These are phyloP conservation scores for Fomitopsis palustris DNA, from an alignment of 1,284 basidiomycete species.

Conservation along the genomic window DNA sequence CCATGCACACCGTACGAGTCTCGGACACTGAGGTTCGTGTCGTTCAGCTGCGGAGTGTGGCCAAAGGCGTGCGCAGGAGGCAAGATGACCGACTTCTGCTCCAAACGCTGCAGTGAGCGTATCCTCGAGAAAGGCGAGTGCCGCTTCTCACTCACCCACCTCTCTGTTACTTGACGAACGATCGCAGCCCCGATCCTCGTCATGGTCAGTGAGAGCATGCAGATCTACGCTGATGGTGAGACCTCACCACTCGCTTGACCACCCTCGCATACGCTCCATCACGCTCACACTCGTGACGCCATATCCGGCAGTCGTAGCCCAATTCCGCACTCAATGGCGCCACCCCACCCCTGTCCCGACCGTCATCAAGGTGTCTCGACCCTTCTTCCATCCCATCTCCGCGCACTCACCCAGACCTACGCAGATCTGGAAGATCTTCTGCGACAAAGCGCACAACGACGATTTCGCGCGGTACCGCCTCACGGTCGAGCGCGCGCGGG, in stretches of 20 bases:
- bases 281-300: not conserved
- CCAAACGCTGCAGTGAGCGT: not conserved
- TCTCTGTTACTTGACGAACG: not conserved
- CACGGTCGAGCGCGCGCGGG: slow-evolving; percentile 3
- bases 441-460: not conserved
- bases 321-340: not conserved
- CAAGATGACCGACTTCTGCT: not conserved
- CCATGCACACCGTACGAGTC: no score
- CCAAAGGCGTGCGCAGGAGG: not conserved
- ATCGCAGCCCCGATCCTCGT: not conserved
- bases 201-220: not conserved
- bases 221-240: not conserved
- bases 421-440: not conserved
- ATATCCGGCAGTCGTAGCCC: not conserved
- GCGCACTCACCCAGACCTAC: no score
- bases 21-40: no score
- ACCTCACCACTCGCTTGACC: no score
- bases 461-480: not conserved
- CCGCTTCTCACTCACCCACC: not conserved
- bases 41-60: not conserved
- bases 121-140: not conserved
- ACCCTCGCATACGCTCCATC: not conserved
- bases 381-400: not conserved
- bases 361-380: not conserved
- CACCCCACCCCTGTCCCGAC: not conserved